These are phyloP conservation scores for Thozetella sp. DNA, from an alignment of 495 filamentous ascomycete genomes.

Conservation along the genomic window DNA sequence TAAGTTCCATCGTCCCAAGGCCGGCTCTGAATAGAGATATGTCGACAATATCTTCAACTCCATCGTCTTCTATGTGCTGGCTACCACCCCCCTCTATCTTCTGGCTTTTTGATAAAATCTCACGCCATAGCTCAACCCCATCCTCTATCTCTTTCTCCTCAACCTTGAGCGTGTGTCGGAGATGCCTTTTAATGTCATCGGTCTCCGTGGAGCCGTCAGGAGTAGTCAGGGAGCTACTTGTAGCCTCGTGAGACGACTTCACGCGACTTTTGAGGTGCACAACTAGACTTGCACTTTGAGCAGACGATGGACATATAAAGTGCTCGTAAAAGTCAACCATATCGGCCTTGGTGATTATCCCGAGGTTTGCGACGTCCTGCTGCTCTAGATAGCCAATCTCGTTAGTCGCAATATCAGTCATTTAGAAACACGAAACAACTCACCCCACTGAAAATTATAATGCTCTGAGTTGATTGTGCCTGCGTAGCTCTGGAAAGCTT, in stretches of 20 bases:
- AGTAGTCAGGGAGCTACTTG: neutral
- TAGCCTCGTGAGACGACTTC: slow-evolving; percentile 37
- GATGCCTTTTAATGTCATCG: neutral
- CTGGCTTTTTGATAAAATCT: too few species aligned
- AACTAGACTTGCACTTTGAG: slow-evolving; percentile 74
- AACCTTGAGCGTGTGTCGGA: neutral
- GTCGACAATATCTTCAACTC: too few species aligned
- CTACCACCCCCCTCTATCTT: too few species aligned
- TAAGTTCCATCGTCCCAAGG: too few species aligned
- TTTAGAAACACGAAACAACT: slow-evolving; percentile 23
- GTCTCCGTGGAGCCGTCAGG: neutral
- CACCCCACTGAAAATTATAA: slow-evolving; percentile 85
- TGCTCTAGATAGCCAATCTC: slow-evolving; percentile 50
- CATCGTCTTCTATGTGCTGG: too few species aligned
- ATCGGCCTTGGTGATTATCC: slow-evolving; percentile 73
- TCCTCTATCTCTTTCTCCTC: neutral
- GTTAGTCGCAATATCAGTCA: slow-evolving; percentile 15
- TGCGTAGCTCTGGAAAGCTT: slow-evolving; percentile 87
- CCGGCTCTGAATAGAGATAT: too few species aligned
- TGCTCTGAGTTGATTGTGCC: slow-evolving; percentile 80
- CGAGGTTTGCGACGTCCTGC: slow-evolving; percentile 73
- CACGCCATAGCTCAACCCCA: neutral
- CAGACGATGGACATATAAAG: slow-evolving; percentile 75
- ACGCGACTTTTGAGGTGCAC: slow-evolving; percentile 81
- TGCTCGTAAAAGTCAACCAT: slow-evolving; percentile 77